Percentiles rank a stretch among this genome's conserved stretches.
These are phyloP conservation scores for Venturia effusa DNA, from an alignment of 2,329 filamentous ascomycete genomes.

Conservation along the genomic window DNA sequence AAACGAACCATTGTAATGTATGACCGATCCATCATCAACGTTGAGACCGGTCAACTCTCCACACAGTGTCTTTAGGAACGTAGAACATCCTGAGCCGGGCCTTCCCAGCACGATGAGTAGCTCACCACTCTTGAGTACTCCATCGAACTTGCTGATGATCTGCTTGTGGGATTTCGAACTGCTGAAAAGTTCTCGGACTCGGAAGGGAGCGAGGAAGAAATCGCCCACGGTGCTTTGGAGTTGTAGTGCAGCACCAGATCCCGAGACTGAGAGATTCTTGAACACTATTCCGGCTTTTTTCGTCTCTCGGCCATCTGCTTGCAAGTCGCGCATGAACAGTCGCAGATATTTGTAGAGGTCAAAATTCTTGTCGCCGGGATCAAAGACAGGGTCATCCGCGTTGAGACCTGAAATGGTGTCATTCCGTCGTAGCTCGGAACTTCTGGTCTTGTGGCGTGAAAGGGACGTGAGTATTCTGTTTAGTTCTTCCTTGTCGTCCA, in stretches of 20 bases:
- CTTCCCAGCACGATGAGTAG: conserved; percentile 36
- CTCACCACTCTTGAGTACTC: conserved; percentile 40
- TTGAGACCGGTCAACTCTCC: conserved; percentile 50
- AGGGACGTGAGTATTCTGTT: conserved; percentile 4
- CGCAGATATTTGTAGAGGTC: conserved; percentile 43
- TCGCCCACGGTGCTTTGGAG: conserved; percentile 58
- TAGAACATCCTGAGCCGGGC: conserved; percentile 51
- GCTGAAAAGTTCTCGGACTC: conserved; percentile 45
- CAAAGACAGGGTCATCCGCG: conserved; percentile 38
- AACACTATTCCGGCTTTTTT: conserved; percentile 51
- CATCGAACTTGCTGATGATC: conserved; percentile 45
- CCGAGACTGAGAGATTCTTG: conserved; percentile 54
- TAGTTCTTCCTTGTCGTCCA: conserved; percentile 11
- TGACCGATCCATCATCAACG: conserved; percentile 37
- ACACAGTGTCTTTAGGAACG: conserved; percentile 50
- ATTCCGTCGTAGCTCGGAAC: conserved; percentile 22
- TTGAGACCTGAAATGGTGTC: conserved; percentile 19
- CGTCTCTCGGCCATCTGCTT: conserved; percentile 44
- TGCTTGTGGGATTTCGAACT: conserved; percentile 39
- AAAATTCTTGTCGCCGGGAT: conserved; percentile 41
- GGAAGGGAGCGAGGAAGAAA: conserved; percentile 46
- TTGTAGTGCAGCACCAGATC: conserved; percentile 55
- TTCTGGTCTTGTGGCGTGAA: not conserved
- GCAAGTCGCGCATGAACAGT: conserved; percentile 38
- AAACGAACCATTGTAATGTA: conserved; percentile 51